Evolutionary conservation across 805 yeast genomes (phyloP), one percentile per base, ranked within the genome.

Genomic region (Brettanomyces naardenensis): DNA sequence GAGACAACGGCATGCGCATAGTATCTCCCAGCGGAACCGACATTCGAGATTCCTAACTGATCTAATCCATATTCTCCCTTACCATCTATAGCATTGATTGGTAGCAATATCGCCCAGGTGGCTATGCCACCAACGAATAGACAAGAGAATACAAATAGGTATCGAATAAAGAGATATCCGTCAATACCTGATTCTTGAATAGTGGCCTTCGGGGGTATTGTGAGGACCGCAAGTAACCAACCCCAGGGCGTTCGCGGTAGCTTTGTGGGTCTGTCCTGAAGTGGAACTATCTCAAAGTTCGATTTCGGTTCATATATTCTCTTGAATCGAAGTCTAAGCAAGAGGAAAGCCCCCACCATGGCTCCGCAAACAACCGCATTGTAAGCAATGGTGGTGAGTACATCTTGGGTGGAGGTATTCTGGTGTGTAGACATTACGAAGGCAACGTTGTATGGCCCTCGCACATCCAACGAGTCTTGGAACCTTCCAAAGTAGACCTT

Each of bases 111-210:
- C 6, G 82, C 78, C 68, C 73, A 76, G 5, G 77, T 63, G 21
- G 77, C 48, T 38, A 75, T 58, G 4, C 85, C 83, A 31, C 76
- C 62, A 1, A 77, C 66, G 40, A 78, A 74, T 29, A 77, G 54
- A 5, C 64, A 43, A 10, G 73, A 64, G 44, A 86, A 64, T 27
- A 82, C 51, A 35, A 73, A 68, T 21, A 92, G 58, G 54, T 83
- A 92, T 46, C 98, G 69, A 44, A 88, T 62, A 58, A 89, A 90
- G 54, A 92, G 80, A 64, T 85, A 90, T 4, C 96, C 97, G 56
- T 90, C 97, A n/a, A 90, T 56, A 14, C 97, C 97, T 17, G 92
- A 81, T 51, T 90, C 94, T 46, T 80, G 78, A 42, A 90, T 75
- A 39, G 89, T 68, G 52, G 84, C 84, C 34, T 81, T 64, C 39